Evolutionary conservation across 257 asterid species (phyloP).

Genomic region (Rauvolfia tetraphylla): DNA sequence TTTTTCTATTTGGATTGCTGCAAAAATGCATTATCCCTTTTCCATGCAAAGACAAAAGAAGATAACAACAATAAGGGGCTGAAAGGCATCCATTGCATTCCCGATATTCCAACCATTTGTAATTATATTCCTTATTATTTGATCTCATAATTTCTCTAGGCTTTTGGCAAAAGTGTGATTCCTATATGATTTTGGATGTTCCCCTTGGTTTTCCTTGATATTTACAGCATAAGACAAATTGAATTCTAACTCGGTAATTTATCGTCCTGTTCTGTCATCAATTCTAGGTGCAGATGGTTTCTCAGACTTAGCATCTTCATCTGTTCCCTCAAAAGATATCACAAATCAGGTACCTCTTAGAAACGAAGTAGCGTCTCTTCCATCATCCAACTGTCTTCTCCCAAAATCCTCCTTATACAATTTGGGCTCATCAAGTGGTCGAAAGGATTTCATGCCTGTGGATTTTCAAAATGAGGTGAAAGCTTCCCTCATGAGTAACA

Average conservation of each 20-base stretch:
- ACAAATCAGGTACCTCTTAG: constrained; percentile 31
- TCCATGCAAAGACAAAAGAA: not conserved
- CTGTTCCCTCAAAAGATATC: constrained; percentile 35
- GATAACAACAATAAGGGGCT: not conserved
- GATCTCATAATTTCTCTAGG: not conserved
- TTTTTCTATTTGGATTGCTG: not conserved
- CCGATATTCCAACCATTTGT: not conserved
- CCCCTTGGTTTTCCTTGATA: not conserved
- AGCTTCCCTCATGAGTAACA: constrained; percentile 28
- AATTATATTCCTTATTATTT: not conserved
- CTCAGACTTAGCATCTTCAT: constrained; percentile 37
- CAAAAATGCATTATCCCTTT: not conserved
- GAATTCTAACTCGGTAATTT: not conserved
- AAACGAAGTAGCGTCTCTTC: constrained; percentile 40
- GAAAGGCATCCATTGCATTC: not conserved
- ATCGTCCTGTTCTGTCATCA: not conserved
- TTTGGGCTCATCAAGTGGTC: constrained; percentile 44
- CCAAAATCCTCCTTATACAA: constrained; percentile 50
- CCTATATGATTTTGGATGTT: not conserved
- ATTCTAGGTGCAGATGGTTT: constrained; percentile 48
- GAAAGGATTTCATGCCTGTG: constrained; percentile 19
- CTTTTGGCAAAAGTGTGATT: not conserved
- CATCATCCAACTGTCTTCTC: constrained; percentile 31
- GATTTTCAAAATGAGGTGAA: constrained; percentile 37
- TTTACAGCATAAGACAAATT: not conserved